Evolutionary conservation across 768 basidiomycete genomes (phyloP).

Genomic region (Chalciporus sphaerocephalus): DNA sequence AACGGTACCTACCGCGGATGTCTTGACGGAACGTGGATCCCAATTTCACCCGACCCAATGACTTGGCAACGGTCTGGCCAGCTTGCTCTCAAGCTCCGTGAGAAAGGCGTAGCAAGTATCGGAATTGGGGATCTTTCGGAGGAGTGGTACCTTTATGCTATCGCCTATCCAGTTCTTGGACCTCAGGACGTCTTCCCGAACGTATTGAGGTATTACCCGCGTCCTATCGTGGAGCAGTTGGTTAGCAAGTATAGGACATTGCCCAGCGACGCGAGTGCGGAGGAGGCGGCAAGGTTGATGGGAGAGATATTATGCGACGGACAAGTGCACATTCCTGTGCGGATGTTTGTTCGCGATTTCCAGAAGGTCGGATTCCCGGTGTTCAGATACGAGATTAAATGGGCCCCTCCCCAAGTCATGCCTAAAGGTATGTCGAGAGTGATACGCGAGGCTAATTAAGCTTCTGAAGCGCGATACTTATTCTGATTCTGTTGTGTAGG

Average conservation of each 20-base stretch:
- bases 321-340: constrained; percentile 65
- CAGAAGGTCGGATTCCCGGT: constrained; percentile 52
- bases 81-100: constrained; percentile 48
- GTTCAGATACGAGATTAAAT: constrained; percentile 63
- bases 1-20: constrained; percentile 67
- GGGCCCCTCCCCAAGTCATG: constrained; percentile 58
- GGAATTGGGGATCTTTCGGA: constrained; percentile 63
- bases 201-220: constrained; percentile 57
- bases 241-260: constrained; percentile 42
- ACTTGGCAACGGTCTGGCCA: constrained; percentile 63
- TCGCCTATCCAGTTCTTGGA: constrained; percentile 54
- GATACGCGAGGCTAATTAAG: neutral
- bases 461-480: too few relatives aligned
- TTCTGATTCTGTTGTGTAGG: constrained; percentile 43
- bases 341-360: constrained; percentile 62
- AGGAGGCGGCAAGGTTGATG: constrained; percentile 45
- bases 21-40: constrained; percentile 55
- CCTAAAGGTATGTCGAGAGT: constrained; percentile 42
- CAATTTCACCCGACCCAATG: constrained; percentile 52
- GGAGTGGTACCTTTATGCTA: constrained; percentile 75
- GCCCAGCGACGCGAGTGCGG: constrained; percentile 36
- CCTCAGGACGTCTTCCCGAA: constrained; percentile 52
- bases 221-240: constrained; percentile 43
- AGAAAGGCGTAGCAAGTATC: constrained; percentile 58
- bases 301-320: constrained; percentile 58